phyloP scores from a whole-genome alignment of 2,329 filamentous ascomycete species.

The Monosporascus ibericus region DNA sequence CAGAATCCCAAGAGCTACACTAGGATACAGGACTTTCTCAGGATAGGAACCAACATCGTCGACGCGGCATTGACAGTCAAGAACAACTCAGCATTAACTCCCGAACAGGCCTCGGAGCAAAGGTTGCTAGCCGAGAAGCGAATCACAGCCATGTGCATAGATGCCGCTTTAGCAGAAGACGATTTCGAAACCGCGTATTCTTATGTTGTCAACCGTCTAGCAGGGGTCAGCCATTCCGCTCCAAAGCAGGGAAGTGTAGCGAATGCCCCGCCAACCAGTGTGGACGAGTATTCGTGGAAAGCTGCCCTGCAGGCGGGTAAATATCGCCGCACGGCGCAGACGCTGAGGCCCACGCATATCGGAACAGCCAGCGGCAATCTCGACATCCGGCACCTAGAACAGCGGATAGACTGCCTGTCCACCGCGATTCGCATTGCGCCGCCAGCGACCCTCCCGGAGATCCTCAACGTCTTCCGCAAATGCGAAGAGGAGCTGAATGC shows the following conservation, averaged over 20 bases:
- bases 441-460: constrained; percentile 62
- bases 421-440: constrained; percentile 71
- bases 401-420: constrained; percentile 73
- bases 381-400: constrained; percentile 67
- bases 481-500: constrained; percentile 73
- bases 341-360: constrained; percentile 51
- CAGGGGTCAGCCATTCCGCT: constrained; percentile 23
- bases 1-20: constrained; percentile 73
- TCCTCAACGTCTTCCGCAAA: constrained; percentile 67
- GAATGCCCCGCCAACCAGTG: constrained; percentile 12
- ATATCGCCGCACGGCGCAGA: constrained; percentile 53
- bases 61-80: constrained; percentile 45
- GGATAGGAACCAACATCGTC: constrained; percentile 62
- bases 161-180: constrained; percentile 68
- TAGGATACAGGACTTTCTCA: constrained; percentile 64
- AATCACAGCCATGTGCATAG: constrained; percentile 74
- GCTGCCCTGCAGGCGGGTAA: constrained; percentile 74
- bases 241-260: constrained; percentile 18
- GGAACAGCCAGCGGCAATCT: constrained; percentile 54
- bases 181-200: constrained; percentile 85
- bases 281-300: constrained; percentile 70
- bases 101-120: constrained; percentile 22
- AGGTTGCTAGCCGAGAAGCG: constrained; percentile 51
- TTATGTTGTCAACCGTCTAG: constrained; percentile 68
- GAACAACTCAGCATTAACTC: constrained; percentile 20